Evolutionary conservation across 2,329 filamentous ascomycete genomes (phyloP), one percentile per base, ranked within the genome.

Genomic region (Colletotrichum cuscutae): DNA sequence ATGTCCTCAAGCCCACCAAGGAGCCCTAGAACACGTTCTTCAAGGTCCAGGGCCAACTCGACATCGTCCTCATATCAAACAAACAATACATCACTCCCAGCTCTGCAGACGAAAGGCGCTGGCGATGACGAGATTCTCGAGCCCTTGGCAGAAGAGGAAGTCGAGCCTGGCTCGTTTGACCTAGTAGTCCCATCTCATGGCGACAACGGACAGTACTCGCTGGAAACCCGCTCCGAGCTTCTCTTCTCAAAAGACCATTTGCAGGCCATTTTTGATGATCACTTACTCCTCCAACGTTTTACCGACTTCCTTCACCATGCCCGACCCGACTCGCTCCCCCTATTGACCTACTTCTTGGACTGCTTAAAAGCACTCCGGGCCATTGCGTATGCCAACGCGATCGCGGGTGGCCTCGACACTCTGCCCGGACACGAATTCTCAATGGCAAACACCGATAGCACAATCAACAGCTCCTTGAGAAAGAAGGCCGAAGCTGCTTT

Each of bases 271-370:
- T 92, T 94, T 75, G 83, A 86, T 3, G 89, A 94, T 69, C 89
- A 91, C 0, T 82, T 87, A 7, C 86, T 92, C 26, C 84, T 94
- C 1, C 85, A 90, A 64, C 88, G 86, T 57, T 95, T 95, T 79
- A 92, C 90, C 1, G 86, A 89, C 3, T 95, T 93, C 76, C 83
- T 95, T 3, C 88, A 88, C 70, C 80, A 84, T 5, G 84, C 88
- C 57, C 86, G 91, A 57, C 89, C 91, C 5, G 82, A 87, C 24
- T 94, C 92, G 0, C 84, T 94, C 2, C 89, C 92, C 0, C 82
- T 93, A 8, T 82, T 95, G 15, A 88, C 91, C 30, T 94, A 94
- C 82, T 94, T 94, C 75, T 85, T 95, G 2, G 91, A 94, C 76
- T 88, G 92, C 0, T 80, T 91, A 70, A 95, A 95, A 78, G 92